Evolutionary conservation across 768 basidiomycete species (phyloP).

Genomic region (Termitomyces sp.): DNA sequence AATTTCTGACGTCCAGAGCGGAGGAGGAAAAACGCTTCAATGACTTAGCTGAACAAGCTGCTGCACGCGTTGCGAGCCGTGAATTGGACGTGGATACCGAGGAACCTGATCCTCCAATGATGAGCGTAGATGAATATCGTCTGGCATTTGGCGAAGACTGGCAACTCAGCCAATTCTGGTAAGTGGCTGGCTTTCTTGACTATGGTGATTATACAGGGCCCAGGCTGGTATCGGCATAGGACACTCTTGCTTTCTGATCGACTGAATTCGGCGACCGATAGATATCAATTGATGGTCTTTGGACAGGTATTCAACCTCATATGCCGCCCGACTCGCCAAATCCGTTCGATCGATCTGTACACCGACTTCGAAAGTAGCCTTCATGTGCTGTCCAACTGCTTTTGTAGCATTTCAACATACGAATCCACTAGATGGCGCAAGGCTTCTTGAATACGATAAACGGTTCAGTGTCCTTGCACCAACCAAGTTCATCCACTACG

Average conservation of each 20-base stretch:
- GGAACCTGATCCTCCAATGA: slow-evolving; percentile 32
- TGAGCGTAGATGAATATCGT: slow-evolving; percentile 44
- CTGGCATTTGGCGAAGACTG: slow-evolving; percentile 46
- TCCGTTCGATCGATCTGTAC: slow-evolving; percentile 31
- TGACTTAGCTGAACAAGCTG: slow-evolving; percentile 35
- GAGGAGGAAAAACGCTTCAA: slow-evolving; percentile 44
- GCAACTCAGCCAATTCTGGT: slow-evolving; percentile 54
- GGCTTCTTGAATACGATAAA: slow-evolving; percentile 41
- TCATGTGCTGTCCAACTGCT: slow-evolving; percentile 45
- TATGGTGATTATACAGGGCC: background rate
- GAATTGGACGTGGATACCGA: slow-evolving; percentile 25
- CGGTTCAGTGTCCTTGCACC: slow-evolving; percentile 41
- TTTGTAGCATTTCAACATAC: slow-evolving; percentile 48
- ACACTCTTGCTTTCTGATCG: slow-evolving; percentile 7
- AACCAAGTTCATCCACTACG: slow-evolving; percentile 39
- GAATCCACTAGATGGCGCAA: slow-evolving; percentile 30
- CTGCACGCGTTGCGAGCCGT: slow-evolving; percentile 33
- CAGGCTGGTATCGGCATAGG: slow-evolving; percentile 12
- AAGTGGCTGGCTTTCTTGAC: slow-evolving; percentile 23
- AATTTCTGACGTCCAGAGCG: slow-evolving; percentile 37
- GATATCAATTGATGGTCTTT: background rate
- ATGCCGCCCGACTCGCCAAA: slow-evolving; percentile 37
- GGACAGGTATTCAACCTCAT: slow-evolving; percentile 41
- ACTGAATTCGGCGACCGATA: background rate
- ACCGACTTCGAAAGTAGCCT: slow-evolving; percentile 35